Base-by-base conservation (phyloP, 169 alveolate genomes). In the Cryptosporidium parvum region DNA sequence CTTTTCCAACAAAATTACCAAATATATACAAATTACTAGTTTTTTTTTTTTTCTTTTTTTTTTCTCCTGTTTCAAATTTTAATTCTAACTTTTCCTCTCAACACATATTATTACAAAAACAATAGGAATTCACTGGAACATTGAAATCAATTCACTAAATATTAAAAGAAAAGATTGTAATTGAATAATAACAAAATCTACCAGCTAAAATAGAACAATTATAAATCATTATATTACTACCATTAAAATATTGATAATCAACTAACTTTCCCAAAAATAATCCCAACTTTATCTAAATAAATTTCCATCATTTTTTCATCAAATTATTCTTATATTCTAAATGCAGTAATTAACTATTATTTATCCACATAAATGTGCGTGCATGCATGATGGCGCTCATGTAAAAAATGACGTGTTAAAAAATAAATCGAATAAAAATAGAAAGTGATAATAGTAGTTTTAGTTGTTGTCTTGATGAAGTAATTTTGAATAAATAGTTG, bases 331-430 rank as follows among this genome's bases (percentile, higher is more conserved):
- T 56, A 56, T 56, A 9, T 56, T 23, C 7, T 56, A 9, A 26
- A 56, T 56, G n/a, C 18, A 23, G 67, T 23, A 56, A 56, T 18
- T 53, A 44, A 9, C 18, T 14, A 23, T 53, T 21, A 53, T 21
- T 12, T 37, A 56, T 56, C 67, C 67, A 56, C 67, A 56, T 21
- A 56, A 56, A 21, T 21, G 67, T 16, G 21, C 35, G 67, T 16
- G 21, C 35, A n/a, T 56, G 67, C 35, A 56, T 56, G 35, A 9
- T 18, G 12, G 67, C 56, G 56, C 56, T 48, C 23, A 48, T 48
- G 21, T 10, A 45, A 48, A 56, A 56, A 56, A 56, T 56, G 67
- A 56, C 67, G 67, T 56, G 67, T 56, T 8, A 23, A 56, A 56
- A 26, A 23, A 26, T 23, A 21, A 56, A 21, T n/a, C 7, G 14